Evolutionary conservation across 495 filamentous ascomycete genomes (phyloP).

Genomic region (Penicillium malachiteum): DNA sequence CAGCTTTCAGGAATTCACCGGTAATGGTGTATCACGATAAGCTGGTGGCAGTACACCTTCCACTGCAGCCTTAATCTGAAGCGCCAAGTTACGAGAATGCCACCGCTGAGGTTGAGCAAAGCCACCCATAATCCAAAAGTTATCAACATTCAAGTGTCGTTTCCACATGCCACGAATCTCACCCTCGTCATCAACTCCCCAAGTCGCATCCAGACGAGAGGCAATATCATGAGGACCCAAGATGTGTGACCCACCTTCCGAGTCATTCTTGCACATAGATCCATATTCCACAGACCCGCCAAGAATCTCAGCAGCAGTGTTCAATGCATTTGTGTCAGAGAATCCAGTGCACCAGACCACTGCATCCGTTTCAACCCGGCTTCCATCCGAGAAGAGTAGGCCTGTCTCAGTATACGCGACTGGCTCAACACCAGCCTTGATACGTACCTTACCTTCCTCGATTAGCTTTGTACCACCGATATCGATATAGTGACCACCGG

Average conservation of each 20-base stretch:
- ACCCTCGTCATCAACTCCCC: slow-evolving; percentile 38
- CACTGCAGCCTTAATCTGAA: slow-evolving; percentile 32
- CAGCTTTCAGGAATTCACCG: no score
- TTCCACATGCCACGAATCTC: slow-evolving; percentile 39
- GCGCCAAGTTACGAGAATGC: slow-evolving; percentile 26
- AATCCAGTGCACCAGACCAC: slow-evolving; percentile 44
- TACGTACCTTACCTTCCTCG: slow-evolving; percentile 26
- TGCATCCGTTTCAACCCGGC: slow-evolving; percentile 32
- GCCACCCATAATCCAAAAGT: slow-evolving; percentile 39
- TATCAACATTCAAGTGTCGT: slow-evolving; percentile 28
- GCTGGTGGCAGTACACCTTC: slow-evolving; percentile 23
- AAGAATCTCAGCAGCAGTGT: slow-evolving; percentile 24
- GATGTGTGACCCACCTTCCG: not conserved
- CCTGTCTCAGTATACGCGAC: slow-evolving; percentile 30
- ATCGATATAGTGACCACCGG: slow-evolving; percentile 44
- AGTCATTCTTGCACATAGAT: not conserved
- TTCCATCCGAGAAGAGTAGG: slow-evolving; percentile 33
- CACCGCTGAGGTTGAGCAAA: slow-evolving; percentile 1
- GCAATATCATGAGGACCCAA: slow-evolving; percentile 26
- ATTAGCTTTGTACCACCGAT: slow-evolving; percentile 35
- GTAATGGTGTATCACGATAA: slow-evolving; percentile 16
- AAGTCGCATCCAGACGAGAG: slow-evolving; percentile 34
- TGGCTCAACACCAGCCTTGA: slow-evolving; percentile 31
- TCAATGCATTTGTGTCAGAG: slow-evolving; percentile 21
- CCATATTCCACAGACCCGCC: slow-evolving; percentile 8